phyloP scores from a whole-genome alignment of 441 rosid species.

The Monsonia emarginata region DNA sequence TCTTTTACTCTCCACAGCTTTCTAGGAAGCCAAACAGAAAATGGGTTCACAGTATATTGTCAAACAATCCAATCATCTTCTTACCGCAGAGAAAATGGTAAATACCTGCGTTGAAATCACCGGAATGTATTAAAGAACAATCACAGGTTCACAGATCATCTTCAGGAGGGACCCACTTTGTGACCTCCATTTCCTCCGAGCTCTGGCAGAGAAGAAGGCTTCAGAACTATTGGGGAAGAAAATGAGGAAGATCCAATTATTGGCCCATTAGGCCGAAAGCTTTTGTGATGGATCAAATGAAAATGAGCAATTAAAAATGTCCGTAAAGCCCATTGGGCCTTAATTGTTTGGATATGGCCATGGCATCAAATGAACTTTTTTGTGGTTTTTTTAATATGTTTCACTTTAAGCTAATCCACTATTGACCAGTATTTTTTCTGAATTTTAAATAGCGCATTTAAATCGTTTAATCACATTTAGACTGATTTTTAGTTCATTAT shows the following conservation, averaged over 20 bases:
- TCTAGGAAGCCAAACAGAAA: conserved; percentile 6
- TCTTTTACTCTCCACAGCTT: not conserved
- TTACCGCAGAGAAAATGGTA: not conserved
- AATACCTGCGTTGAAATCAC: conserved; percentile 1
- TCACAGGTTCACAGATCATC: not conserved
- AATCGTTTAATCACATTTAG: no score
- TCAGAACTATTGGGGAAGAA: not conserved
- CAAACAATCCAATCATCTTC: not conserved
- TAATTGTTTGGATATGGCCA: no score
- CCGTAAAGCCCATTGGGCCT: no score
- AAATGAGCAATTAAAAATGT: no score
- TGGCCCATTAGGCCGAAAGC: not conserved
- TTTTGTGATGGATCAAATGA: no score
- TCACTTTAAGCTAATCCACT: no score
- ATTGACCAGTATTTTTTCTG: no score
- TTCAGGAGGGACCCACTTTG: not conserved
- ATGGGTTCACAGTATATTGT: not conserved
- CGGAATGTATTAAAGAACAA: no score
- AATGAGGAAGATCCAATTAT: not conserved
- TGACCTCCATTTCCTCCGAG: not conserved
- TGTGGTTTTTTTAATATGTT: no score
- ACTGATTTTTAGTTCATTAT: no score
- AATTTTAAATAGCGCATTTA: no score
- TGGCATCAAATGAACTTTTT: no score
- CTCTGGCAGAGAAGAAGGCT: not conserved